Percentiles rank a stretch among this genome's conserved stretches.
These are phyloP conservation scores for Wickerhamomyces pijperi DNA, from an alignment of 805 yeast species.

Conservation along the genomic window DNA sequence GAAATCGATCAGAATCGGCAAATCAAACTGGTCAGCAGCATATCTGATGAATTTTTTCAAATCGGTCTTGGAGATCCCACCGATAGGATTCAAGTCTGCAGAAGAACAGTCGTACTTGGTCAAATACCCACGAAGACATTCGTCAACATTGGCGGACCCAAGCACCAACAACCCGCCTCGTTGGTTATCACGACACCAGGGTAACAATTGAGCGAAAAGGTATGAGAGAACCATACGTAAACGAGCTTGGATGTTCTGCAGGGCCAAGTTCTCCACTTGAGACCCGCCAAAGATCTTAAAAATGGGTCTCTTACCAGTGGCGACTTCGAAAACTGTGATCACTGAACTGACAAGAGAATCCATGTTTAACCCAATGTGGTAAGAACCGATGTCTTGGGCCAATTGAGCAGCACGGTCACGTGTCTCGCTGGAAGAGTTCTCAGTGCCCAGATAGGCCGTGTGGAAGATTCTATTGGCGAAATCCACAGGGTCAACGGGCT, in stretches of 20 bases:
- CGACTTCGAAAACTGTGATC: constrained; percentile 66
- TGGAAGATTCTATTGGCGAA: constrained; percentile 70
- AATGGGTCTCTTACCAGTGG: constrained; percentile 83
- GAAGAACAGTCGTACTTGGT: constrained; percentile 96
- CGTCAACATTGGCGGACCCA: constrained; percentile 97
- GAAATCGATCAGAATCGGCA: constrained; percentile 72
- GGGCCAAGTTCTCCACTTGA: constrained; percentile 80
- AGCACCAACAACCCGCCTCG: constrained; percentile 73
- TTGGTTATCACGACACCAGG: constrained; percentile 78
- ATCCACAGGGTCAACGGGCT: constrained; percentile 67
- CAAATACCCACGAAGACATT: constrained; percentile 86
- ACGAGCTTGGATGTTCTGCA: constrained; percentile 95
- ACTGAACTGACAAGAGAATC: constrained; percentile 72
- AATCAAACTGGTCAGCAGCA: constrained; percentile 54
- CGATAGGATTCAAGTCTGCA: constrained; percentile 96
- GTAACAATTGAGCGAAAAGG: constrained; percentile 85
- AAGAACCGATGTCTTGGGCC: constrained; percentile 70
- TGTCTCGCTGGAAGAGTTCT: constrained; percentile 83
- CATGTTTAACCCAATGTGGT: constrained; percentile 88
- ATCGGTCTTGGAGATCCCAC: constrained; percentile 96
- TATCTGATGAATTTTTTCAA: constrained; percentile 76
- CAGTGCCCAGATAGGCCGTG: constrained; percentile 93
- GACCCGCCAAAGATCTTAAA: constrained; percentile 93
- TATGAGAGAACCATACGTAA: constrained; percentile 90
- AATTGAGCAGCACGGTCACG: constrained; percentile 70